Base-by-base conservation (phyloP, 2,329 filamentous ascomycete species). In the Diaporthe citrichinensis region DNA sequence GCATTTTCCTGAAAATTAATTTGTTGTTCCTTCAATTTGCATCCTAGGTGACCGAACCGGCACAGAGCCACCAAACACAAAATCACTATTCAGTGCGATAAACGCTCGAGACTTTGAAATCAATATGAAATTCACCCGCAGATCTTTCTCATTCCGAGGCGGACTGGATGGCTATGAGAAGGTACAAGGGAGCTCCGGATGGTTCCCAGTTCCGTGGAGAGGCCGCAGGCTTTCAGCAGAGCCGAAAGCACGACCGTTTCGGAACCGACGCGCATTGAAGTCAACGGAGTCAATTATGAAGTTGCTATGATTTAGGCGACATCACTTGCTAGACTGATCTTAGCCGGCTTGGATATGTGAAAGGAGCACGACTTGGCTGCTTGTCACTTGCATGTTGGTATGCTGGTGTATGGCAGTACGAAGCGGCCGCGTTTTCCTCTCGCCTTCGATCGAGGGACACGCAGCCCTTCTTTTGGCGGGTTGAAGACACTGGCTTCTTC, bases 91-190 rank as follows among this genome's bases (percentile, higher is more conserved):
- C 15, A 9, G 23, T 49, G 4, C 34, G 5, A 23, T 25, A 8
- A 55, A 17, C 3, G 14, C 2, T 31, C n/a, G 15, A 41, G 4
- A 5, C 34, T 31, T 6, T 0, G 31, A 25, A 3, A 2, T 17
- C 65, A 23, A 14, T 20, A 69, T 69, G 65, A 69, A 55, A 14
- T 55, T 69, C 1, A n/a, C 23, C 7, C 46, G 49, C 34, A 69
- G 65, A 23, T 41, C 65, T 20, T 69, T 69, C 15, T 55, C 65
- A 14, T 69, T 69, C 49, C n/a, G 25, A 69, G 65, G 49, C 65
- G 49, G 65, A 2, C 34, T 51, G 15, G 65, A 55, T 7, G 65
- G 65, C 2, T 69, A 69, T 3, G 65, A 55, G 49, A 34, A 34
- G n/a, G 65, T 69, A 5, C 49, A 69, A 55, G 65, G 65, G 41